Base-by-base conservation (phyloP, 2,329 filamentous ascomycete genomes). In the Clonostachys byssicola region DNA sequence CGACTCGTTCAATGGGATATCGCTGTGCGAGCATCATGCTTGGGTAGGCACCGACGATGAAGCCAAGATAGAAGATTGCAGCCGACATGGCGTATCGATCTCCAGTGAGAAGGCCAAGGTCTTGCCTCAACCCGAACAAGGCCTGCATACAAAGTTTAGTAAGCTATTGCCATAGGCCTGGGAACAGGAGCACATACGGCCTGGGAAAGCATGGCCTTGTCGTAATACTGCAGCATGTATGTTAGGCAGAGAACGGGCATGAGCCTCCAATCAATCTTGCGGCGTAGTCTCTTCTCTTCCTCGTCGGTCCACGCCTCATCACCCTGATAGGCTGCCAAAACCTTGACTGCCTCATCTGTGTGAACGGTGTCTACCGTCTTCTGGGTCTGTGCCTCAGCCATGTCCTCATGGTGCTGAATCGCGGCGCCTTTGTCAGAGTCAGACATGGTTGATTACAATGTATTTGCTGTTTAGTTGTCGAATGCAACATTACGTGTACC, bases 171-270 rank as follows among this genome's bases (percentile, higher is more conserved):
- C 9, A 10, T 8, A 30, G 9, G 9, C 23, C 23, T 30, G 9
- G 23, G 42, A 53, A 51, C 3, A 58, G 47, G 43, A 53, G 38
- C 55, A 18, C 14, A 39, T n/a, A 79, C 74, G 2, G 75, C 74
- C 1, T 70, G 68, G 52, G 78, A 78, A 1, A 66, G 67, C 13
- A 77, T 59, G 3, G 74, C 71, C 50, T 80, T 80, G 57, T 78
- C 74, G 52, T 77, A 74, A 49, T 74, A 77, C 52, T 79, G 75
- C 13, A 78, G 59, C 5, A 72, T 54, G 43, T 68, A 75, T 1
- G 72, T 74, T 1, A 66, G 65, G 38, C 65, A 66, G 5, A 80
- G 65, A 12, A 78, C 61, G 1, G 75, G 76, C 47, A 79, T 61
- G 12, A 79, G 54, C 0, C 70, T 55, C 41, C 68, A 59, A 48